Base-by-base conservation (phyloP, 495 filamentous ascomycete species). In the Neurospora sp. region DNA sequence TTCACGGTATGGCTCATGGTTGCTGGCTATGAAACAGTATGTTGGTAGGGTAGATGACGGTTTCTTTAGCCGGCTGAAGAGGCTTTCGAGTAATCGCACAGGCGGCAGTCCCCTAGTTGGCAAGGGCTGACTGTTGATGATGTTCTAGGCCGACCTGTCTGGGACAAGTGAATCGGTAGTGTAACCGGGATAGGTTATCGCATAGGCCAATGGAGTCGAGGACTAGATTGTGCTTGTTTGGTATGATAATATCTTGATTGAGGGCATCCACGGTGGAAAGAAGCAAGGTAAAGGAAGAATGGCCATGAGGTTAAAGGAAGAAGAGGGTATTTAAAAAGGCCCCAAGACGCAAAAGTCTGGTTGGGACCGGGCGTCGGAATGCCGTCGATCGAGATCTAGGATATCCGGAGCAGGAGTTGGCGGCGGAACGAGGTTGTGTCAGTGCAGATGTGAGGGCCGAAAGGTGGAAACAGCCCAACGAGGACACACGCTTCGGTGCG, bases 261-360 rank as follows among this genome's bases (percentile, higher is more conserved):
- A 72, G 22, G 59, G 44, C 37, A 71, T 38, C 6, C 27, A 65
- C 53, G 53, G 53, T 65, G 53, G 53, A 14, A 65, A 65, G 27
- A 35, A 65, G 27, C 27, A 65, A 65, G 53, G 53, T 31, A 42
- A 71, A 48, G 72, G 20, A 39, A 37, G 22, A 61, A 42, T 41
- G 61, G n/a, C 18, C 35, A 22, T n/a, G 46, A 37, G 39, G 39
- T 48, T 65, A 9, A 65, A 65, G 53, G 53, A 65, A 65, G 53
- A 68, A 18, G 69, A 69, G n/a, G 69, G 71, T 74, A 72, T 72
- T 72, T 72, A 72, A 40, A n/a, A 61, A 71, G 3, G 37, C 48
- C 61, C 22, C 7, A 68, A 11, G 37, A 59, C 61, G n/a, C 71
- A 35, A 22, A 40, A 41, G 59, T 44, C 71, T 65, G n/a, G 71